phyloP scores from a whole-genome alignment of 2,329 filamentous ascomycete species.

The Penicillium sp. region DNA sequence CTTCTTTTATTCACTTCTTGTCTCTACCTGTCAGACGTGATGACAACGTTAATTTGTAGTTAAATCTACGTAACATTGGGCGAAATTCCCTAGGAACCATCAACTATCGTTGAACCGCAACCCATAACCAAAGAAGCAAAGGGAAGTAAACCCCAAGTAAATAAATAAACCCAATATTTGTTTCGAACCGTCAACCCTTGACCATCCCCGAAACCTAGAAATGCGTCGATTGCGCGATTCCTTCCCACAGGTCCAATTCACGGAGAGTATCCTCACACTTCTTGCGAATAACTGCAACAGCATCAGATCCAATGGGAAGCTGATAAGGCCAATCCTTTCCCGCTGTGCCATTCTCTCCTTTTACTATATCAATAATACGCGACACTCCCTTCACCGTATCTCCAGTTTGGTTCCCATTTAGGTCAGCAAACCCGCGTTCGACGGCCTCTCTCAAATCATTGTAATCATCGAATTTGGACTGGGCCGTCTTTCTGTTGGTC shows the following conservation, averaged over 20 bases:
- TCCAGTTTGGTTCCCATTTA: conserved; percentile 8
- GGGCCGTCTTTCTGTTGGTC: conserved; percentile 1
- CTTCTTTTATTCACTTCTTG: too few relatives aligned
- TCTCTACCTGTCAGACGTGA: too few relatives aligned
- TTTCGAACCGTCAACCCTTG: too few relatives aligned
- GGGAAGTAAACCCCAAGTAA: too few relatives aligned
- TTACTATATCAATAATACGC: conserved; percentile 6
- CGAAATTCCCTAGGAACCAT: too few relatives aligned
- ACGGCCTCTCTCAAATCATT: neutral
- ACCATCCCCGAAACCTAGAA: neutral
- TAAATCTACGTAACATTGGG: too few relatives aligned
- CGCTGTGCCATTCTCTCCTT: conserved; percentile 2
- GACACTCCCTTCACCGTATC: conserved; percentile 5
- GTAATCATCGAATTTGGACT: conserved; percentile 4
- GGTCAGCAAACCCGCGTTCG: neutral
- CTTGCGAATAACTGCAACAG: conserved; percentile 8
- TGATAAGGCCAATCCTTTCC: conserved; percentile 5
- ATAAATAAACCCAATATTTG: too few relatives aligned
- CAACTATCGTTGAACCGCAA: too few relatives aligned
- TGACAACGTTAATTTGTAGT: too few relatives aligned
- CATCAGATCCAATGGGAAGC: conserved; percentile 8
- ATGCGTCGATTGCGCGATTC: conserved; percentile 5
- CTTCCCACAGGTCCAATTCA: conserved; percentile 7
- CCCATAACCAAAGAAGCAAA: too few relatives aligned
- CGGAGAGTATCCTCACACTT: conserved; percentile 8